phyloP scores from a whole-genome alignment of 2,329 filamentous ascomycete genomes.

The Byssothecium circinans region DNA sequence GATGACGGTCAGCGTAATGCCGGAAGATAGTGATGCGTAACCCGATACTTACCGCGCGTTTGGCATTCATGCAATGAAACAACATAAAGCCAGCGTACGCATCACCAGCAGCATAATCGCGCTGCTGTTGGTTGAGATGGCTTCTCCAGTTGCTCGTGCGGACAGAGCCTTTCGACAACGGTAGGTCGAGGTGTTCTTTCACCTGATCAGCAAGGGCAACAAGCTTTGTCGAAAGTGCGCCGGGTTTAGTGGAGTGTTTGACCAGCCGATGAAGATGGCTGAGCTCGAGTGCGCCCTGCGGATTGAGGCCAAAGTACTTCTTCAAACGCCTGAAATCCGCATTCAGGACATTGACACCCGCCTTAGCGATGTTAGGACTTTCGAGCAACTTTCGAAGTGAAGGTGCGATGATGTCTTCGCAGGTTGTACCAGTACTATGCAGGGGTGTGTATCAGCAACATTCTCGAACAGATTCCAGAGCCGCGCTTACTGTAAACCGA shows the following conservation, averaged over 20 bases:
- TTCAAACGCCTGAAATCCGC: conserved; percentile 66
- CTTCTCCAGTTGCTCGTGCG: conserved; percentile 75
- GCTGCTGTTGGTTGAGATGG: conserved; percentile 64
- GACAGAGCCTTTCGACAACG: conserved; percentile 78
- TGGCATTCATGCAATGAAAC: conserved; percentile 70
- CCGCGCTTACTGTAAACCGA: conserved; percentile 57
- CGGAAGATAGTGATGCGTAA: conserved; percentile 43
- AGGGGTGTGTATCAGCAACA: neutral
- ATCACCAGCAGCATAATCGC: conserved; percentile 77
- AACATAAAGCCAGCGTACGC: conserved; percentile 81
- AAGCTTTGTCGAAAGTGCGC: conserved; percentile 45
- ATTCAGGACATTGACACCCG: conserved; percentile 70
- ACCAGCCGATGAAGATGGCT: conserved; percentile 81
- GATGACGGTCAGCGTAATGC: conserved; percentile 19
- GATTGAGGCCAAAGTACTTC: conserved; percentile 65
- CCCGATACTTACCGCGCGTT: conserved; percentile 39
- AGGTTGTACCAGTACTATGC: conserved; percentile 34
- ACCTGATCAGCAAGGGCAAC: conserved; percentile 72
- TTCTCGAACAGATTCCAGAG: neutral
- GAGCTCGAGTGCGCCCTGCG: conserved; percentile 73
- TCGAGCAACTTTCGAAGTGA: conserved; percentile 73
- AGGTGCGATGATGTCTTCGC: conserved; percentile 66
- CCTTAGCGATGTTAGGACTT: conserved; percentile 68
- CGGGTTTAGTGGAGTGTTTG: conserved; percentile 61
- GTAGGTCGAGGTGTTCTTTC: conserved; percentile 69